Percentiles rank a stretch among this genome's conserved stretches.
Evolutionary conservation across 176 grass and related monocot genomes (phyloP).

Genomic region (Phragmites australis): DNA sequence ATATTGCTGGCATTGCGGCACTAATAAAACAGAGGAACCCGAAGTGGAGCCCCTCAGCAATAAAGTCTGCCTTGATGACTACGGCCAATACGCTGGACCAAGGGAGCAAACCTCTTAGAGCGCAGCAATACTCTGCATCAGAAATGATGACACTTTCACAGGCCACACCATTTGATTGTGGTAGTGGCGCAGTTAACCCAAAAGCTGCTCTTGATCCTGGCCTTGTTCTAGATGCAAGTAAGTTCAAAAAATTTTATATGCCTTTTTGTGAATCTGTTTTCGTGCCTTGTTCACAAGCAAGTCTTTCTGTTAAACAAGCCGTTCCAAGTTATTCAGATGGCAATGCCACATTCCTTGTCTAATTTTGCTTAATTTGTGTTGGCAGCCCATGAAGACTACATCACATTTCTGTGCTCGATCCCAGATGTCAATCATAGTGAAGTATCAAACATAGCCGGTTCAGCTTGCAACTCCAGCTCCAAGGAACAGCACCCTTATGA

Average conservation of each 20-base stretch:
- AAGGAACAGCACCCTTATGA: constrained; percentile 52
- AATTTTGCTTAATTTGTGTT: constrained; percentile 13
- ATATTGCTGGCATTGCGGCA: constrained; percentile 93
- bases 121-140: constrained; percentile 73
- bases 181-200: constrained; percentile 87
- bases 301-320: background rate
- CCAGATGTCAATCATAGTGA: constrained; percentile 62
- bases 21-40: constrained; percentile 96
- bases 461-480: constrained; percentile 51
- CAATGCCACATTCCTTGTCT: background rate
- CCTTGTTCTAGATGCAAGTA: constrained; percentile 93
- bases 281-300: background rate
- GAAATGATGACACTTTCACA: constrained; percentile 72
- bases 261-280: background rate
- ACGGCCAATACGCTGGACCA: constrained; percentile 79
- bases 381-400: constrained; percentile 87
- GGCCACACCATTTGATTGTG: constrained; percentile 97
- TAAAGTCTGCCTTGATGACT: constrained; percentile 98
- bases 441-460: constrained; percentile 70
- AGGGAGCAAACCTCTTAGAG: constrained; percentile 73
- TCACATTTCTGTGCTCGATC: constrained; percentile 84
- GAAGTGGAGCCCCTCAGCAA: constrained; percentile 91
- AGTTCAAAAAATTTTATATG: too few species aligned
- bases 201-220: constrained; percentile 92
- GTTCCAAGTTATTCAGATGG: background rate